Evolutionary conservation across 1,284 basidiomycete genomes (phyloP).

Genomic region (Tetrapyrgos nigripes): DNA sequence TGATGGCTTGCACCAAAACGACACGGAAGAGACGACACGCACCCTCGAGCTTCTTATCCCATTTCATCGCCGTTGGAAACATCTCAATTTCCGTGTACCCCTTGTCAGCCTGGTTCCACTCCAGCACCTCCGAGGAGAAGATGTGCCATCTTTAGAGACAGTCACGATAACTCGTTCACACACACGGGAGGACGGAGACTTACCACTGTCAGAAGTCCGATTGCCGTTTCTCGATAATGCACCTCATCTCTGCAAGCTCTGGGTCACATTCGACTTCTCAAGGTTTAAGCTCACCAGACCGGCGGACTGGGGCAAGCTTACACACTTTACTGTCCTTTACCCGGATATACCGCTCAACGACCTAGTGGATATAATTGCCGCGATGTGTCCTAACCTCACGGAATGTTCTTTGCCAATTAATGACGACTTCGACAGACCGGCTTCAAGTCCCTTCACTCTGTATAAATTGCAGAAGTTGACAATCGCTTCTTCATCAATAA

Average conservation of each 20-base stretch:
- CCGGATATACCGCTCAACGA: not conserved
- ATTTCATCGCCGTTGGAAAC: not conserved
- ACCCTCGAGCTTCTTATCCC: constrained; percentile 1
- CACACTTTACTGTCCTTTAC: not conserved
- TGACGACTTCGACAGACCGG: too few relatives aligned
- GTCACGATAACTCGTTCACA: not conserved
- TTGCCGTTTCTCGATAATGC: too few relatives aligned
- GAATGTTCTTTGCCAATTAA: too few relatives aligned
- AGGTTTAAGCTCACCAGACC: not conserved
- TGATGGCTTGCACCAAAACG: not conserved
- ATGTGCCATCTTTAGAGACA: too few relatives aligned
- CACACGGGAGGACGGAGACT: too few relatives aligned
- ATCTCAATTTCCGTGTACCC: constrained; percentile 3
- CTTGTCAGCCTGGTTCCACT: too few relatives aligned
- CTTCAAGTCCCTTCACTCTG: constrained; percentile 1
- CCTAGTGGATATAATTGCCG: too few relatives aligned
- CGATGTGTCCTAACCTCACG: too few relatives aligned
- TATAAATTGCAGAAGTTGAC: not conserved
- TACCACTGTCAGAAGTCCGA: too few relatives aligned
- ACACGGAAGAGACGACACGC: not conserved
- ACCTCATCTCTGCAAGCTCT: too few relatives aligned
- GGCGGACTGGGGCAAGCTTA: not conserved
- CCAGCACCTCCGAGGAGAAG: too few relatives aligned
- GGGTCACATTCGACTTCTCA: too few relatives aligned
- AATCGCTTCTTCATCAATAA: not conserved